Conservation (phyloP, 257 asterid species). For the Verbascum thapsus region DNA sequence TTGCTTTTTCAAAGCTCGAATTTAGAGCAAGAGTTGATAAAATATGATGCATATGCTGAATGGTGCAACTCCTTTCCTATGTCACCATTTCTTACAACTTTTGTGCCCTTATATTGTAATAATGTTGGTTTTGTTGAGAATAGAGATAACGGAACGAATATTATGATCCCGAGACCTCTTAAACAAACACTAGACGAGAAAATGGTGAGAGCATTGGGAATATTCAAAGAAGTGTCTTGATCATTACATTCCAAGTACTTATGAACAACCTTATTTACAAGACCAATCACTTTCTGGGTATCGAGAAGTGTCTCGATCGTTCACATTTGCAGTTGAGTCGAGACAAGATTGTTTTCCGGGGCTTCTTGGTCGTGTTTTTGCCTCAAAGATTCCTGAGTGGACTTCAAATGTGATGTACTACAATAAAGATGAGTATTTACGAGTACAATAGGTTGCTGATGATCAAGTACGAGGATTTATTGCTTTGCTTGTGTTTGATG, state of each 20-base stretch:
- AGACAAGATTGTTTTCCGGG: constrained; percentile 49
- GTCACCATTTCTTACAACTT: constrained; percentile 44
- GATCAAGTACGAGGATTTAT: constrained; percentile 71
- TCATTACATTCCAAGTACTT: constrained; percentile 56
- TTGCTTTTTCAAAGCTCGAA: too few species aligned
- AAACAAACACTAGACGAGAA: constrained; percentile 46
- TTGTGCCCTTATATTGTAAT: constrained; percentile 34
- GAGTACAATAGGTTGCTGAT: constrained; percentile 55
- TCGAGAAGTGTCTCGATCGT: constrained; percentile 65
- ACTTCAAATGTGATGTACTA: constrained; percentile 69
- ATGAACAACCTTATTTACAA: constrained; percentile 59
- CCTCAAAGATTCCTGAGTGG: constrained; percentile 80
- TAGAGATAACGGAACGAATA: constrained; percentile 22
- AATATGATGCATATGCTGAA: constrained; percentile 50
- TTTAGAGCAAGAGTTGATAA: constrained; percentile 53
- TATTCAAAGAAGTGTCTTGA: constrained; percentile 51
- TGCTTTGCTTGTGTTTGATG: constrained; percentile 74
- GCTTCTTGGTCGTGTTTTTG: constrained; percentile 85
- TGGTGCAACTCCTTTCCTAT: constrained; percentile 45
- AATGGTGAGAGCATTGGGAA: constrained; percentile 55
- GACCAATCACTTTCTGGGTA: constrained; percentile 65
- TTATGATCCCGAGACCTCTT: constrained; percentile 48
- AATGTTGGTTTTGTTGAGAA: constrained; percentile 23
- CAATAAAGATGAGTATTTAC: constrained; percentile 56
- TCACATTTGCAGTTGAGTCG: constrained; percentile 54